These are phyloP conservation scores for Clonostachys solani DNA, from an alignment of 2,329 filamentous ascomycete genomes.

Conservation along the genomic window DNA sequence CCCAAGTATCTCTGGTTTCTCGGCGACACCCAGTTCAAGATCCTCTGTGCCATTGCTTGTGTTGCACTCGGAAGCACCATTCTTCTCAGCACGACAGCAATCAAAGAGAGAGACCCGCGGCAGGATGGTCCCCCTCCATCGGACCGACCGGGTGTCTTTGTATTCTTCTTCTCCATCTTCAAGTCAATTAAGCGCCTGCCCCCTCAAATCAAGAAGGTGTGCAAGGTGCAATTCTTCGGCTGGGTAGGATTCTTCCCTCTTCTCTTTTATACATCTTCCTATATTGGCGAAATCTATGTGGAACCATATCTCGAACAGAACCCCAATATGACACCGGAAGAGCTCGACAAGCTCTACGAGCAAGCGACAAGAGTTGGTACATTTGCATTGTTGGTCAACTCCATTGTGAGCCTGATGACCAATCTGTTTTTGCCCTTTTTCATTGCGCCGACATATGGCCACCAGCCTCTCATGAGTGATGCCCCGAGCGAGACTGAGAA, in stretches of 20 bases:
- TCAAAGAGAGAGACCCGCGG: conserved; percentile 78
- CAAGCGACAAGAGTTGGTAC: conserved; percentile 82
- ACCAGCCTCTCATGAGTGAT: conserved; percentile 21
- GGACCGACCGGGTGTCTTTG: conserved; percentile 60
- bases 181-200: conserved; percentile 74
- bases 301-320: conserved; percentile 75
- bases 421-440: conserved; percentile 85
- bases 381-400: conserved; percentile 84
- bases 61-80: conserved; percentile 68
- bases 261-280: conserved; percentile 92
- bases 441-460: conserved; percentile 74
- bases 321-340: conserved; percentile 69
- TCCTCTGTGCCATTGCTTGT: conserved; percentile 81
- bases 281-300: conserved; percentile 88
- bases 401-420: conserved; percentile 75
- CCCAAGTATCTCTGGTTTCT: conserved; percentile 73
- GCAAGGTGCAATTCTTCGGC: conserved; percentile 76
- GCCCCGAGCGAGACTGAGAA: conserved; percentile 23
- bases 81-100: conserved; percentile 60
- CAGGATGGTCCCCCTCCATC: conserved; percentile 60
- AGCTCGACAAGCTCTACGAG: conserved; percentile 80
- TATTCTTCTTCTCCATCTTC: conserved; percentile 78
- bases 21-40: conserved; percentile 87
- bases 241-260: conserved; percentile 98
- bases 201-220: conserved; percentile 77